These are phyloP conservation scores for Phallus indusiatus DNA, from an alignment of 768 basidiomycete genomes.

Conservation along the genomic window DNA sequence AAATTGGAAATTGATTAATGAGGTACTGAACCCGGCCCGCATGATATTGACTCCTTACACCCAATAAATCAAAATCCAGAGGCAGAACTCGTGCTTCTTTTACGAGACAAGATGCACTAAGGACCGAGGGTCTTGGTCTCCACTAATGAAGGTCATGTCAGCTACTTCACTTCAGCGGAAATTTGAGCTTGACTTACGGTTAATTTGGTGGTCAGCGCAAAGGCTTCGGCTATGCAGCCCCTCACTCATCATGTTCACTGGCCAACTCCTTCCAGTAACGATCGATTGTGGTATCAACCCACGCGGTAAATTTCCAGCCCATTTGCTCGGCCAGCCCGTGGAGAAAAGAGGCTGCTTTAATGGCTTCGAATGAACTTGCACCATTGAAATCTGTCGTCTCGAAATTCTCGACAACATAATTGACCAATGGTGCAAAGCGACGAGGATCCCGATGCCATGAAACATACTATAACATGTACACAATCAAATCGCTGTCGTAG, in stretches of 20 bases:
- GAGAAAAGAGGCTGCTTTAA: constrained; percentile 60
- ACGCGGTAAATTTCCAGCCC: constrained; percentile 72
- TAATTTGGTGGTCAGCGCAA: constrained; percentile 64
- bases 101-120: constrained; percentile 53
- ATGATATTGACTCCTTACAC: constrained; percentile 57
- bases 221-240: constrained; percentile 62
- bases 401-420: constrained; percentile 60
- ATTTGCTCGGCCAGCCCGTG: constrained; percentile 64
- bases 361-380: constrained; percentile 74
- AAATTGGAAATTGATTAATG: constrained; percentile 52
- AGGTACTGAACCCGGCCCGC: constrained; percentile 48
- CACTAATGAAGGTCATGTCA: constrained; percentile 31
- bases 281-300: constrained; percentile 59
- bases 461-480: constrained; percentile 43
- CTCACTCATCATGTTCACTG: constrained; percentile 75
- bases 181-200: constrained; percentile 35
- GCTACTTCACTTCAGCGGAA: not conserved
- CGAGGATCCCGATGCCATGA: constrained; percentile 78
- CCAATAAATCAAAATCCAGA: constrained; percentile 63
- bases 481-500: not conserved
- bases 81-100: constrained; percentile 52
- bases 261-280: constrained; percentile 63
- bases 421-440: constrained; percentile 67
- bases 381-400: constrained; percentile 63
- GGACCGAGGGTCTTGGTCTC: constrained; percentile 52